phyloP scores from a whole-genome alignment of 495 filamentous ascomycete species.

The Talaromyces proteolyticus region DNA sequence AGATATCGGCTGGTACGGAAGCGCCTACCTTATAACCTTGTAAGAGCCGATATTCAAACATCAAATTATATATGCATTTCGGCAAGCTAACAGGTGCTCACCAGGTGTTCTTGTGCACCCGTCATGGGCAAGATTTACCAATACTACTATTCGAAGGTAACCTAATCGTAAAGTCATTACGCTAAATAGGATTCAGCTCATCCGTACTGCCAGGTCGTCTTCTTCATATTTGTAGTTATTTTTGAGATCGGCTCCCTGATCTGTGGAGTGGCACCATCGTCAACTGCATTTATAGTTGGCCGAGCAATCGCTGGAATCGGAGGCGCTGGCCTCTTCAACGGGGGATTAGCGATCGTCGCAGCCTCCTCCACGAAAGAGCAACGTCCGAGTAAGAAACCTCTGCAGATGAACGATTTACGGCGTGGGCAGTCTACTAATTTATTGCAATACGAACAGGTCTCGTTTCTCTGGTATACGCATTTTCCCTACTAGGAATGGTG shows the following conservation, averaged over 20 bases:
- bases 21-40: slow-evolving; percentile 51
- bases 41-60: slow-evolving; percentile 6
- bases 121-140: slow-evolving; percentile 20
- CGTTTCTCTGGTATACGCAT: slow-evolving; percentile 3
- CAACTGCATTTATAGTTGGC: slow-evolving; percentile 61
- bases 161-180: slow-evolving; percentile 22
- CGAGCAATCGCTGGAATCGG: slow-evolving; percentile 76
- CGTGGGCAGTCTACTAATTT: not conserved
- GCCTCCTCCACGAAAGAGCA: not conserved
- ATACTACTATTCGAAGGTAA: slow-evolving; percentile 1
- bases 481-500: slow-evolving; percentile 8
- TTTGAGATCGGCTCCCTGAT: slow-evolving; percentile 69
- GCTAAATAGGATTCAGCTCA: slow-evolving; percentile 36
- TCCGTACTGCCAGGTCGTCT: slow-evolving; percentile 17
- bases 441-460: slow-evolving; percentile 2
- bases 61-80: not conserved
- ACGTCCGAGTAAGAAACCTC: not conserved
- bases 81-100: not conserved
- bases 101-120: slow-evolving; percentile 17
- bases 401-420: not conserved
- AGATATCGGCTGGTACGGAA: slow-evolving; percentile 48
- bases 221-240: slow-evolving; percentile 51
- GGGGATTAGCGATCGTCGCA: slow-evolving; percentile 16
- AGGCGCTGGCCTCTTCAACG: slow-evolving; percentile 23
- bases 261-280: slow-evolving; percentile 62